These are phyloP conservation scores for Xylaria sp. DNA, from an alignment of 2,329 filamentous ascomycete species.

Conservation along the genomic window DNA sequence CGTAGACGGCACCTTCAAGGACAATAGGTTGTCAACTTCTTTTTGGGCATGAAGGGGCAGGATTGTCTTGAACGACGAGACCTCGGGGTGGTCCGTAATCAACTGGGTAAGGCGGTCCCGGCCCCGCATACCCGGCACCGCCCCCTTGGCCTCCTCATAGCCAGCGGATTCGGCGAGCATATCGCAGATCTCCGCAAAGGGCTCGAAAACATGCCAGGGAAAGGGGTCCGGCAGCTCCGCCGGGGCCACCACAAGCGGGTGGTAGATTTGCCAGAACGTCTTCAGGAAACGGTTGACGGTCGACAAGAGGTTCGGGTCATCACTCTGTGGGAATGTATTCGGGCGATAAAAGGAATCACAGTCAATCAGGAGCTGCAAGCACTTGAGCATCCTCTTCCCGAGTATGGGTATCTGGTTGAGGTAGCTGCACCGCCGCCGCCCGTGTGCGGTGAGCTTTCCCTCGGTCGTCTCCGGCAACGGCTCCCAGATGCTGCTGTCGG, in stretches of 20 bases:
- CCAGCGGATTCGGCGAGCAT: constrained; percentile 20
- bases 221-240: neutral
- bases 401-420: constrained; percentile 19
- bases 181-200: constrained; percentile 32
- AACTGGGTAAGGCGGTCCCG: constrained; percentile 23
- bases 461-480: constrained; percentile 24
- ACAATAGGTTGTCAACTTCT: constrained; percentile 5
- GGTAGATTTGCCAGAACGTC: constrained; percentile 33
- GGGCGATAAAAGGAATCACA: constrained; percentile 5
- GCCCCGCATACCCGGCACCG: constrained; percentile 24
- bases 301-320: constrained; percentile 25
- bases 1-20: neutral
- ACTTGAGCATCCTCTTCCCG: constrained; percentile 11
- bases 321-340: neutral
- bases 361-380: constrained; percentile 27
- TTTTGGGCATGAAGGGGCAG: constrained; percentile 28
- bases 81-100: constrained; percentile 23
- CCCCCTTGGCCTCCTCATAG: no score
- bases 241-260: neutral
- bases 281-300: constrained; percentile 20
- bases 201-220: neutral
- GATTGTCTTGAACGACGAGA: constrained; percentile 25
- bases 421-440: constrained; percentile 12
- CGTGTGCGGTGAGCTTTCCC: constrained; percentile 13
- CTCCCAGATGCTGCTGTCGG: constrained; percentile 26